Conservation (phyloP, 441 rosid genomes). For the Metrosideros polymorpha region DNA sequence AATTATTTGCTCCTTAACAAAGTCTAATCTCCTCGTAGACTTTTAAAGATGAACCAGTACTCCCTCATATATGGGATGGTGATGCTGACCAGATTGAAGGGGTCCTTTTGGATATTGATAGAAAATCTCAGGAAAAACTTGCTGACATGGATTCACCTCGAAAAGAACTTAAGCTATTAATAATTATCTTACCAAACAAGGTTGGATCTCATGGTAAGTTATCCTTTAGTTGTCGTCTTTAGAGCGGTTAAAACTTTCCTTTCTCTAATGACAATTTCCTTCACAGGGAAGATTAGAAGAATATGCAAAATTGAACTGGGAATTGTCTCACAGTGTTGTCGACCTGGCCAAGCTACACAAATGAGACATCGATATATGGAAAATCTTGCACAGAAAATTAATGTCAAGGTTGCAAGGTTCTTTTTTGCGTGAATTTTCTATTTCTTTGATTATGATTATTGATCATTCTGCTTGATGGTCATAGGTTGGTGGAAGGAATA, state of each 20-base stretch:
- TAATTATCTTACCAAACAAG: constrained; percentile 53
- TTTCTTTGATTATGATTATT: background rate
- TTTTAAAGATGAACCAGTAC: constrained; percentile 25
- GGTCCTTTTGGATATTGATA: constrained; percentile 24
- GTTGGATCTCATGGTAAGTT: constrained; percentile 55
- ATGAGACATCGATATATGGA: constrained; percentile 36
- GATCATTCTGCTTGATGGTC: background rate
- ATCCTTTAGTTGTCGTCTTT: background rate
- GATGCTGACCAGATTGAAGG: constrained; percentile 29
- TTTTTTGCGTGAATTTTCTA: background rate
- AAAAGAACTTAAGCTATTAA: constrained; percentile 31
- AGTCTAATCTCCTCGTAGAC: constrained; percentile 8
- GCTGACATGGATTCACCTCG: background rate
- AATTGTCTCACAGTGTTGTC: constrained; percentile 58
- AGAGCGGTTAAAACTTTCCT: background rate
- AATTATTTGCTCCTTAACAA: background rate
- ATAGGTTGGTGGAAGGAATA: constrained; percentile 63
- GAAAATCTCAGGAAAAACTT: background rate
- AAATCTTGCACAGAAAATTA: constrained; percentile 54
- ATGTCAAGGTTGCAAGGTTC: constrained; percentile 42
- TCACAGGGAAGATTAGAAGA: constrained; percentile 47
- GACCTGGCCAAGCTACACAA: constrained; percentile 26
- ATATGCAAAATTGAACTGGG: constrained; percentile 60
- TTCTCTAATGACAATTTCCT: background rate
- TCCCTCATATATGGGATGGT: constrained; percentile 21